phyloP scores from a whole-genome alignment of 208 protist genomes.

The Naegleria lovaniensis region DNA sequence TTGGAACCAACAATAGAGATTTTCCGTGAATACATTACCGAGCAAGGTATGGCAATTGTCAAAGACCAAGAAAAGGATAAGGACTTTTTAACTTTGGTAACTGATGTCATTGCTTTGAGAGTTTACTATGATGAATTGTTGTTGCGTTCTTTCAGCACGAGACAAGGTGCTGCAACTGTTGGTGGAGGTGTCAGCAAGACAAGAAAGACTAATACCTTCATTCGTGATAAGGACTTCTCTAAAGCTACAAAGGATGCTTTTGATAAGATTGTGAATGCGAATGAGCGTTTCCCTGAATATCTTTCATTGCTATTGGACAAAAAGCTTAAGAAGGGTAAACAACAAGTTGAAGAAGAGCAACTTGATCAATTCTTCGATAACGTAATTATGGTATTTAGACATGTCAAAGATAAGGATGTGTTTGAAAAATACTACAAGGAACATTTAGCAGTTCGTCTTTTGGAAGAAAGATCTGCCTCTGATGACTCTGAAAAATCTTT shows the following conservation, averaged over 20 bases:
- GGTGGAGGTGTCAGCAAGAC: slow-evolving; percentile 36
- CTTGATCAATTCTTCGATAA: slow-evolving; percentile 56
- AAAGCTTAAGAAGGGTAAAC: slow-evolving; percentile 54
- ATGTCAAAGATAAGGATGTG: slow-evolving; percentile 71
- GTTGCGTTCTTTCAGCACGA: slow-evolving; percentile 21
- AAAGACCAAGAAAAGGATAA: neutral
- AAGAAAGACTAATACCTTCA: slow-evolving; percentile 46
- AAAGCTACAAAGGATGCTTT: slow-evolving; percentile 44
- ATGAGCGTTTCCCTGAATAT: slow-evolving; percentile 56
- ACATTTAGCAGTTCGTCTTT: slow-evolving; percentile 69
- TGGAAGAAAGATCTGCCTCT: slow-evolving; percentile 49
- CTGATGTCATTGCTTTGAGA: neutral
- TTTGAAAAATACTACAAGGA: slow-evolving; percentile 80
- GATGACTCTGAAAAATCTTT: slow-evolving; percentile 68
- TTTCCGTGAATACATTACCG: neutral
- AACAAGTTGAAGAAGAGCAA: slow-evolving; percentile 50
- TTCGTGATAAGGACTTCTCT: neutral
- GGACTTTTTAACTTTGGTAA: neutral
- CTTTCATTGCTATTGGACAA: slow-evolving; percentile 68
- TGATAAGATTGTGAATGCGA: slow-evolving; percentile 61
- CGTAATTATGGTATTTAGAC: slow-evolving; percentile 61
- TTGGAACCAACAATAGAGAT: slow-evolving; percentile 22
- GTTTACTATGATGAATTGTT: slow-evolving; percentile 24
- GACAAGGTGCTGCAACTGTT: slow-evolving; percentile 7
- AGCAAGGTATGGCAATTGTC: slow-evolving; percentile 9